Evolutionary conservation across 2,329 filamentous ascomycete species (phyloP).

Genomic region (Aspergillus texensis): DNA sequence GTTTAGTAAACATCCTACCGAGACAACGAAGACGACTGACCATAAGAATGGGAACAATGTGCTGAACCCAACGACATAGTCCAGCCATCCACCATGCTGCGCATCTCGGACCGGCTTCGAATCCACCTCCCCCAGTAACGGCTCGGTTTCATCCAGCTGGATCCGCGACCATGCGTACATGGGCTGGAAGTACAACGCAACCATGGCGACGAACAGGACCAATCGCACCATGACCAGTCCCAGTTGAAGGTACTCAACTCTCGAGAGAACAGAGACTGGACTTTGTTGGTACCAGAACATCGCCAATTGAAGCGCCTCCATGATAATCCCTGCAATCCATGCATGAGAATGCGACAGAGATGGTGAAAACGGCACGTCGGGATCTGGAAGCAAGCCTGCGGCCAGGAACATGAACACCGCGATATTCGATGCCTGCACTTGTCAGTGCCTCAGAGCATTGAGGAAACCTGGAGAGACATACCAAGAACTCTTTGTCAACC

Average conservation of each 20-base stretch:
- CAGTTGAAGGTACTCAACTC: not conserved
- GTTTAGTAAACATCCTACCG: too few species aligned
- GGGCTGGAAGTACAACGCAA: slow-evolving; percentile 3
- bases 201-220: slow-evolving; percentile 6
- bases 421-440: not conserved
- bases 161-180: slow-evolving; percentile 4
- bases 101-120: not conserved
- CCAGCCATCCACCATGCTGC: slow-evolving; percentile 5
- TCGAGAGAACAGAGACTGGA: not conserved
- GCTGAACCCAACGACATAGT: slow-evolving; percentile 4
- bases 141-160: slow-evolving; percentile 1
- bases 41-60: slow-evolving; percentile 5
- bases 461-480: too few species aligned
- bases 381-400: slow-evolving; percentile 2
- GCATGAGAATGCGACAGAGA: not conserved
- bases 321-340: too few species aligned
- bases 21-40: slow-evolving; percentile 48
- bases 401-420: not conserved
- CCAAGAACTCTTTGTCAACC: too few species aligned
- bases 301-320: too few species aligned
- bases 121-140: not conserved
- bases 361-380: slow-evolving; percentile 2
- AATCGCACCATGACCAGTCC: not conserved
- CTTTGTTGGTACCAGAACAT: not conserved
- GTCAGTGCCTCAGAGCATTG: not conserved